These are phyloP conservation scores for Talaromyces adpressus DNA, from an alignment of 495 filamentous ascomycete species.

Conservation along the genomic window DNA sequence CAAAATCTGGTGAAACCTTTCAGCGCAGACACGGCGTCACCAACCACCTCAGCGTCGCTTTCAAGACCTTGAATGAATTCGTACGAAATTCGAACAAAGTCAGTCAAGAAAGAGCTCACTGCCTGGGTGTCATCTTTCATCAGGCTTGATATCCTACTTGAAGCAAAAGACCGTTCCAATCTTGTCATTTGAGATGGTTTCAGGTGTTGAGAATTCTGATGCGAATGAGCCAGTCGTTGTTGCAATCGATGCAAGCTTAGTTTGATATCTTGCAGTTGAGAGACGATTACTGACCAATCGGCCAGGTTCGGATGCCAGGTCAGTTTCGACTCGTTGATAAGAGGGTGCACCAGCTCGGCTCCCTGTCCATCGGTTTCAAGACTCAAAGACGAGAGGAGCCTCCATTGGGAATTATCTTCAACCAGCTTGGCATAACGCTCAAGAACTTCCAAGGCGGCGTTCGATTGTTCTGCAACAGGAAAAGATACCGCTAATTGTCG, in stretches of 20 bases:
- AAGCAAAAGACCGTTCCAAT: constrained; percentile 60
- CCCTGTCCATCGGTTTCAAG: constrained; percentile 18
- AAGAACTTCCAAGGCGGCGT: constrained; percentile 5
- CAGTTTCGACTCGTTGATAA: constrained; percentile 35
- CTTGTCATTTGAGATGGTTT: constrained; percentile 60
- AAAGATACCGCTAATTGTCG: constrained; percentile 17
- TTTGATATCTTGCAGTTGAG: constrained; percentile 34
- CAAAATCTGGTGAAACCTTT: constrained; percentile 47
- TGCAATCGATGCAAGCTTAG: constrained; percentile 31
- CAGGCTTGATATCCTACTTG: constrained; percentile 47
- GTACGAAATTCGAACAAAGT: constrained; percentile 33
- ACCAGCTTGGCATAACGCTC: constrained; percentile 26
- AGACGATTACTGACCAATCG: constrained; percentile 22
- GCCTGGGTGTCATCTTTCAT: constrained; percentile 60
- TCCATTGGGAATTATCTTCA: constrained; percentile 34
- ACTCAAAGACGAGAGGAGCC: constrained; percentile 19
- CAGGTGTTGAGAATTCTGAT: constrained; percentile 29
- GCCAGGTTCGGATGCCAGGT: constrained; percentile 16
- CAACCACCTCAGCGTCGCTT: constrained; percentile 17
- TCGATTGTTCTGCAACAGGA: constrained; percentile 2
- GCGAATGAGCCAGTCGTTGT: constrained; percentile 26
- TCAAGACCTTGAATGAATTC: constrained; percentile 32
- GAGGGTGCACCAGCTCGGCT: constrained; percentile 34
- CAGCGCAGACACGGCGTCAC: constrained; percentile 27
- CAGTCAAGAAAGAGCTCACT: constrained; percentile 37